A percentile compares a stretch with the other conserved stretches of the same genome.
Evolutionary conservation across 768 basidiomycete genomes (phyloP).

Genomic region (Galerina sulciceps): DNA sequence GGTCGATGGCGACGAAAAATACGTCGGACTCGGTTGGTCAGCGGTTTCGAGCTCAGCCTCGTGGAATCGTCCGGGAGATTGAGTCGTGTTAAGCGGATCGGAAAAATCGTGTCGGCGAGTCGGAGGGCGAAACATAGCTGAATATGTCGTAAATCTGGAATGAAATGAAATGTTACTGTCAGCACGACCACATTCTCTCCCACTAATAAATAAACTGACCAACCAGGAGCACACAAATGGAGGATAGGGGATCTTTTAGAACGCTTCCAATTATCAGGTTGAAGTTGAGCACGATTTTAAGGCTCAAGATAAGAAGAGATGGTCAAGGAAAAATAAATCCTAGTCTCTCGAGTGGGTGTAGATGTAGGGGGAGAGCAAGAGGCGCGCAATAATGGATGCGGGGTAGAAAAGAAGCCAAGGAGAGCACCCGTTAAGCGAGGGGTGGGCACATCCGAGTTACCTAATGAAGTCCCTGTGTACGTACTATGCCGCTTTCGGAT

Average conservation of each 20-base stretch:
- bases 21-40: neutral
- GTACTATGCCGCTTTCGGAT: constrained; percentile 12
- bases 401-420: constrained; percentile 10
- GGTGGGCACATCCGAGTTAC: constrained; percentile 2
- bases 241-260: too few species aligned
- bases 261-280: too few species aligned
- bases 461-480: constrained; percentile 14
- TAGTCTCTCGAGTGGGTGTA: neutral
- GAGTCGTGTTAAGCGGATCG: neutral
- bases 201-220: too few species aligned
- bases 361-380: neutral
- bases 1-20: neutral
- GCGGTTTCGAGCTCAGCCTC: neutral
- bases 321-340: neutral
- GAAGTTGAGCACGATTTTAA: too few species aligned
- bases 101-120: neutral
- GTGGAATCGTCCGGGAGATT: neutral
- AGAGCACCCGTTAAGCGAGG: neutral
- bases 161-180: neutral
- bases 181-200: too few species aligned
- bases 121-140: neutral
- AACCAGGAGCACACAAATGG: too few species aligned
- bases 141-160: neutral
- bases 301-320: neutral
- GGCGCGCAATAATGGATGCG: constrained; percentile 4